phyloP scores from a whole-genome alignment of 495 filamentous ascomycete genomes.

The Stereocaulon alpinum region DNA sequence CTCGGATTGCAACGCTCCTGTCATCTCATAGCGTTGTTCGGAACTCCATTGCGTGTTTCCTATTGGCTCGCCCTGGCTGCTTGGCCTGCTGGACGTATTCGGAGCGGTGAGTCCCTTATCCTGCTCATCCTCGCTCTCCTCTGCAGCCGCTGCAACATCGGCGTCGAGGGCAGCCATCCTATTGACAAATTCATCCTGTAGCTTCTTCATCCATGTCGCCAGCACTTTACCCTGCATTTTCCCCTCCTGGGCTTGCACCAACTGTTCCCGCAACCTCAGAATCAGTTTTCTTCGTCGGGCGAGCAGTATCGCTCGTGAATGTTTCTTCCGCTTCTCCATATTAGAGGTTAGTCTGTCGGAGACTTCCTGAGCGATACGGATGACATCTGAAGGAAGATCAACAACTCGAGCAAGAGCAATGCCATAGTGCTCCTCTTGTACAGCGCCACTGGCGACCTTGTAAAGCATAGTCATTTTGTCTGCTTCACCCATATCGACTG shows the following conservation, averaged over 20 bases:
- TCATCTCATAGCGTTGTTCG: conserved; percentile 9
- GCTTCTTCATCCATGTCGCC: conserved; percentile 50
- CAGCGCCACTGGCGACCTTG: conserved; percentile 58
- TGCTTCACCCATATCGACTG: conserved; percentile 49
- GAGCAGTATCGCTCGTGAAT: conserved; percentile 43
- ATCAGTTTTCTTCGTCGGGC: conserved; percentile 60
- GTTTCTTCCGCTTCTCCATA: conserved; percentile 44
- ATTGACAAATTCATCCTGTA: conserved; percentile 68
- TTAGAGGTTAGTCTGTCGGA: conserved; percentile 47
- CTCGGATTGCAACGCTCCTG: conserved; percentile 12
- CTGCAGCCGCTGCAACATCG: conserved; percentile 20
- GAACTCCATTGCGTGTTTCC: background rate
- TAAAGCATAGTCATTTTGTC: conserved; percentile 77
- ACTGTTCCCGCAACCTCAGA: conserved; percentile 60
- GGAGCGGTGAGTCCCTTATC: background rate
- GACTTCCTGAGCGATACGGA: conserved; percentile 57
- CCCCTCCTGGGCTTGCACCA: conserved; percentile 59
- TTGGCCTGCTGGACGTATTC: background rate
- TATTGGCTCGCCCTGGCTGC: background rate
- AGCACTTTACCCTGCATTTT: conserved; percentile 57
- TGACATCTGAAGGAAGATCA: conserved; percentile 55
- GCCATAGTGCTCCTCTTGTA: conserved; percentile 64
- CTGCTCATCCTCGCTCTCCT: conserved; percentile 12
- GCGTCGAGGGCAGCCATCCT: conserved; percentile 56
- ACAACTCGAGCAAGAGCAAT: conserved; percentile 67